Evolutionary conservation across 495 filamentous ascomycete species (phyloP).

Genomic region (Cladorrhinum samala): DNA sequence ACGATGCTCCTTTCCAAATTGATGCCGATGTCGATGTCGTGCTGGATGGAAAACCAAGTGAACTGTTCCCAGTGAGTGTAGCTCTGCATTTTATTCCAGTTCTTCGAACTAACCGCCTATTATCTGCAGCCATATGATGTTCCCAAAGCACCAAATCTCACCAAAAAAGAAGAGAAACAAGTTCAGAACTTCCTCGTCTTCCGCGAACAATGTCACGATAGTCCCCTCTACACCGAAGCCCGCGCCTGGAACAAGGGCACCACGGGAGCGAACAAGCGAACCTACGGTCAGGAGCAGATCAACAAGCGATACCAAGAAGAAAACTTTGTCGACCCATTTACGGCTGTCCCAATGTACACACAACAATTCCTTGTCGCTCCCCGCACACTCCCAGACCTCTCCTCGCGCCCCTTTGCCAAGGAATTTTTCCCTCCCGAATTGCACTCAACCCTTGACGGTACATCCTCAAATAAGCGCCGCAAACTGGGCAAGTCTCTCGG

Average conservation of each 20-base stretch:
- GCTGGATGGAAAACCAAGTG: constrained; percentile 36
- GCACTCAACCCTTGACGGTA: constrained; percentile 44
- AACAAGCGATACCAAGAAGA: constrained; percentile 44
- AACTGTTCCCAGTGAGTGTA: constrained; percentile 37
- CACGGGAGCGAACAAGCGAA: constrained; percentile 14
- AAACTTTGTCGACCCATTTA: constrained; percentile 46
- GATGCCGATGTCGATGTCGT: constrained; percentile 18
- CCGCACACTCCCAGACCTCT: constrained; percentile 43
- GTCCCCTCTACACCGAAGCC: constrained; percentile 45
- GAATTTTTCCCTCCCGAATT: constrained; percentile 49
- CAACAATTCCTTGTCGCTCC: constrained; percentile 38
- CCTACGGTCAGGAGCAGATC: constrained; percentile 44
- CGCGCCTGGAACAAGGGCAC: constrained; percentile 16
- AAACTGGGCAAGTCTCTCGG: constrained; percentile 25
- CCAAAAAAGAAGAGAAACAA: constrained; percentile 35
- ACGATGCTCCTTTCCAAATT: constrained; percentile 29
- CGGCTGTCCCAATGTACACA: constrained; percentile 45
- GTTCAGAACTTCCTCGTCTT: constrained; percentile 42
- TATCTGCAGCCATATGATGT: constrained; percentile 32
- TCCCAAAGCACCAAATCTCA: constrained; percentile 33
- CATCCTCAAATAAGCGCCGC: constrained; percentile 24
- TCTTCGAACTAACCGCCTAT: background rate
- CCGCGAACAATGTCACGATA: constrained; percentile 41
- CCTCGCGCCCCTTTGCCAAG: constrained; percentile 35
- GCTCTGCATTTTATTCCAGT: background rate